Conservation (phyloP, 495 filamentous ascomycete species). For the Xylaria acuta region DNA sequence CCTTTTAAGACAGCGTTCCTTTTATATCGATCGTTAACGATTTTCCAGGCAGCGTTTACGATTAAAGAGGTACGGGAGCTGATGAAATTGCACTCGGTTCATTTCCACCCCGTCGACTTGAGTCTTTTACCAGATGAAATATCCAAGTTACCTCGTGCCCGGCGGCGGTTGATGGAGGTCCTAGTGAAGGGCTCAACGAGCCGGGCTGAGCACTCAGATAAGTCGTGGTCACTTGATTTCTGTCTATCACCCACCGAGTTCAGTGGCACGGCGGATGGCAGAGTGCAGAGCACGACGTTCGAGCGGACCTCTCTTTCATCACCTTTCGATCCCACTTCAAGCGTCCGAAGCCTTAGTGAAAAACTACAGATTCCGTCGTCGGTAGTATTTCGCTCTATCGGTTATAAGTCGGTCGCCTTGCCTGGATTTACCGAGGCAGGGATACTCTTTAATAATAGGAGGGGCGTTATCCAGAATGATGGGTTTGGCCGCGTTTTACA, state of each 20-base stretch:
- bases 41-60: slow-evolving; percentile 78
- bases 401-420: slow-evolving; percentile 82
- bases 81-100: slow-evolving; percentile 74
- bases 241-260: slow-evolving; percentile 78
- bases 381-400: slow-evolving; percentile 87
- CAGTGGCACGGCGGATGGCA: slow-evolving; percentile 52
- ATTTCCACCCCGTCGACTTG: slow-evolving; percentile 71
- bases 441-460: slow-evolving; percentile 75
- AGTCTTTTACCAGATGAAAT: slow-evolving; percentile 69
- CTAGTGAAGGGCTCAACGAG: slow-evolving; percentile 72
- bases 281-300: slow-evolving; percentile 69
- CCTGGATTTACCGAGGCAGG: slow-evolving; percentile 77
- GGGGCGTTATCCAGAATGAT: slow-evolving; percentile 87
- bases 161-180: slow-evolving; percentile 79
- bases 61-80: slow-evolving; percentile 92
- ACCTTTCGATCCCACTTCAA: slow-evolving; percentile 58
- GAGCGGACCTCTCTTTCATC: slow-evolving; percentile 60
- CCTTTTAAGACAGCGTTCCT: not conserved
- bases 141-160: slow-evolving; percentile 70
- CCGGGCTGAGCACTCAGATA: slow-evolving; percentile 53
- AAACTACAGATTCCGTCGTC: slow-evolving; percentile 57
- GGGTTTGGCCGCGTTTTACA: slow-evolving; percentile 70
- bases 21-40: not conserved
- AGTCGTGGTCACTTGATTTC: slow-evolving; percentile 84
- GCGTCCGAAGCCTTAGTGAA: slow-evolving; percentile 56